phyloP scores from a whole-genome alignment of 164 flowering plant genomes.

The Platanus orientalis region DNA sequence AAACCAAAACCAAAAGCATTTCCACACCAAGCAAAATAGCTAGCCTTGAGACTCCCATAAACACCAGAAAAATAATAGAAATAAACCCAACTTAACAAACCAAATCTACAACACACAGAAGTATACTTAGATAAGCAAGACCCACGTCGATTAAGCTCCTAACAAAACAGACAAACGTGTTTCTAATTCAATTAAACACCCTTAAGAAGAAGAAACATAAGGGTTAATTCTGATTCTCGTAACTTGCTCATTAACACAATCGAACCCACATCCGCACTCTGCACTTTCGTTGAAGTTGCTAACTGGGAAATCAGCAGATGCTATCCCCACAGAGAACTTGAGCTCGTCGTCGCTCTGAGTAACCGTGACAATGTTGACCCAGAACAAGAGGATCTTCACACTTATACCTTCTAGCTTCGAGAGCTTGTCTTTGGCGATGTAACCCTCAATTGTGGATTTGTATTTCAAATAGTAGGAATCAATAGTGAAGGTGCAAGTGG shows the following conservation, averaged over 20 bases:
- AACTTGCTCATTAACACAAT: neutral
- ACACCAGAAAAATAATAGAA: too few species aligned
- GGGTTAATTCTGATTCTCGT: neutral
- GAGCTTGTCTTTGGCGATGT: neutral
- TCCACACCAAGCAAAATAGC: too few species aligned
- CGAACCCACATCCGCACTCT: neutral
- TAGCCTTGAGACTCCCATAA: too few species aligned
- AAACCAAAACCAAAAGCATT: too few species aligned
- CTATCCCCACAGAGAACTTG: neutral
- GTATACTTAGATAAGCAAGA: too few species aligned
- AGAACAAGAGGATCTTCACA: neutral
- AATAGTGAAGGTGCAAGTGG: slow-evolving; percentile 37
- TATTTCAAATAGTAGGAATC: neutral
- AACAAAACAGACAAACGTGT: too few species aligned
- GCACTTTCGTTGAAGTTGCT: neutral
- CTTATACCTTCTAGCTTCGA: neutral
- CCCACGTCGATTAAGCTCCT: too few species aligned
- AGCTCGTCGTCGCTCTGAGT: neutral
- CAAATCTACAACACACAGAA: too few species aligned
- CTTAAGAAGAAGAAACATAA: neutral
- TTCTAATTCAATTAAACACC: too few species aligned
- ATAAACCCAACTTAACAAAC: too few species aligned
- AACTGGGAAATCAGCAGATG: neutral
- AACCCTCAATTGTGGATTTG: neutral
- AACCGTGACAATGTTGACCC: neutral